Evolutionary conservation across 2,329 filamentous ascomycete genomes (phyloP), one percentile per base, ranked within the genome.

Genomic region (Lanzia echinophila): DNA sequence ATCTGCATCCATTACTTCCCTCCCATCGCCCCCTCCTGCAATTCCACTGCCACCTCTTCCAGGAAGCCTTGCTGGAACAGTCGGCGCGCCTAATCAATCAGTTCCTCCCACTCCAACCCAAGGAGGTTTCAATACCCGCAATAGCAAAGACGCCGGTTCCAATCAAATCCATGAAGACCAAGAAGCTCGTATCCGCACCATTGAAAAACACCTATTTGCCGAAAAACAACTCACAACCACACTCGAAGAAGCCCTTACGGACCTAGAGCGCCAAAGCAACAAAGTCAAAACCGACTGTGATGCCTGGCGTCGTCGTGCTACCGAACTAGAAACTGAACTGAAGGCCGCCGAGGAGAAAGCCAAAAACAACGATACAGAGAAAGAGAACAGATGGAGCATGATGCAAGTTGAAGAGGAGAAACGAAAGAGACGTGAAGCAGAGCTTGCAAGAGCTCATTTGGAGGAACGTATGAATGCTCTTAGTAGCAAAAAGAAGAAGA

Each of bases 191-290:
- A 95, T 99, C 67, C 86, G 88, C 56, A 95, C 90, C 6, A 95
- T 99, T 59, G 92, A 99, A 76, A 97, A 96, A 75, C 90, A 97
- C 67, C 80, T 99, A 22, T 87, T 88, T 60, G 94, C 94, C 3
- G 94, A 99, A 76, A 95, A 95, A 69, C 92, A 97, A 70, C 84
- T 99, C 56, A 99, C 92, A 0, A 86, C 89, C 46, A 97, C 92
- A 2, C 80, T 99, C 38, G 94, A 99, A 70, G 92, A 97, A 72
- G 94, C 94, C 6, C 82, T 99, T 31, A 92, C 90, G 2, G 94
- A 99, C 65, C 82, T 99, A 36, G 94, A 99, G 72, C 82, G 83
- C 53, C 90, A 95, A 63, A 90, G 88, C 65, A 95, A 92, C 71
- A 92, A 92, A 76, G 84, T 92, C 70, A 95, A 95, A 76, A 76